Base-by-base conservation (phyloP, 2,329 filamentous ascomycete species). In the Neonectria neomacrospora region DNA sequence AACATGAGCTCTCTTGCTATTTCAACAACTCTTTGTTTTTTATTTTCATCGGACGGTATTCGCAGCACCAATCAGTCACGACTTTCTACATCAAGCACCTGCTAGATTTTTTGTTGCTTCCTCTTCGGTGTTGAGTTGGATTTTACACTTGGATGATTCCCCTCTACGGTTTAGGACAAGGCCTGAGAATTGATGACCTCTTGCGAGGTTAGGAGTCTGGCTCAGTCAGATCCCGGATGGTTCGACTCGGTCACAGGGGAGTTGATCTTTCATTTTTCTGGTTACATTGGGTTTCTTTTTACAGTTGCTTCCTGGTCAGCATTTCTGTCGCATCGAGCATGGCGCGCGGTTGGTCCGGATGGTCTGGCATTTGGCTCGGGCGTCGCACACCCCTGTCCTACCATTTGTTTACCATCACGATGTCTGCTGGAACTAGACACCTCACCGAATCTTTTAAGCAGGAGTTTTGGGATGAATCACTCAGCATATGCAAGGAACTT, bases 101-200 rank as follows among this genome's bases (percentile, higher is more conserved):
- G 18, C 41, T 45, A 26, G 41, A 57, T 54, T 44, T 37, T 42
- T 50, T 68, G 54, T 54, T 52, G 63, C 45, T 41, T 56, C 39
- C 10, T 42, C 58, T 66, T 39, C n/a, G 20, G 28, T 54, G 53
- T 65, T 20, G 23, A 30, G 26, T 45, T 61, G 54, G 57, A 28
- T 45, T 55, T 54, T 54, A 41, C 14, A 56, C 34, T 50, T 58
- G 26, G 22, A 68, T 65, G 65, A 72, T 72, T 69, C 67, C 70
- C 67, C 61, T 58, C 34, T 53, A 41, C 37, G 22, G 51, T 52
- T 52, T 39, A 11, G 45, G 37, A 54, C 53, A 51, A 5, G 45
- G 45, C 44, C 53, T 52, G 39, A 53, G 56, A 52, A 30, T 53
- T 45, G 55, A 18, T 26, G 39, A 14, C 47, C 56, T 54, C 9